Conservation (phyloP, 768 basidiomycete species). For the Macrolepiota albuminosa region DNA sequence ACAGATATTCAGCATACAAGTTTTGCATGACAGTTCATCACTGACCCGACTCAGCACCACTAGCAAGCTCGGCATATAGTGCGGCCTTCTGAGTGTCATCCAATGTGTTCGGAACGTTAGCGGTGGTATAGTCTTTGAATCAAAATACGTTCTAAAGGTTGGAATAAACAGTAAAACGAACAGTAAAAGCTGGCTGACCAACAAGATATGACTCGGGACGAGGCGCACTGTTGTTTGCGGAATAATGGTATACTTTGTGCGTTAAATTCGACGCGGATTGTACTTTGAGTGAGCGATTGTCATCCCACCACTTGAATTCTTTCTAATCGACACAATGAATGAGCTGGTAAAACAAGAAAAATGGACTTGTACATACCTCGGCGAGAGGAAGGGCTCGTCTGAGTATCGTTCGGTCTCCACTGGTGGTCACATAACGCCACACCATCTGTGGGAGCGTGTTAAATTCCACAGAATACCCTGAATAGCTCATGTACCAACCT, state of each 20-base stretch:
- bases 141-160: conserved; percentile 15
- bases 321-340: conserved; percentile 33
- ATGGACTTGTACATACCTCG: conserved; percentile 43
- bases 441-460: conserved; percentile 59
- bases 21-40: conserved; percentile 1
- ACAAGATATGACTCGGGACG: conserved; percentile 82
- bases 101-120: conserved; percentile 63
- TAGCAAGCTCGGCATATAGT: conserved; percentile 85
- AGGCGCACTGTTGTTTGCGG: conserved; percentile 80
- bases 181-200: conserved; percentile 34
- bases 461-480: neutral
- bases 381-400: conserved; percentile 78
- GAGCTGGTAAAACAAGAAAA: neutral
- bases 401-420: conserved; percentile 73
- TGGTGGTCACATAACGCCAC: conserved; percentile 69
- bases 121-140: conserved; percentile 67
- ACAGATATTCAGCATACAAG: neutral
- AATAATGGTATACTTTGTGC: conserved; percentile 65
- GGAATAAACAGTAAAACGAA: neutral
- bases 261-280: conserved; percentile 65
- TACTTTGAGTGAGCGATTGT: conserved; percentile 65
- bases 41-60: conserved; percentile 78
- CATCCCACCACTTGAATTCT: conserved; percentile 82
- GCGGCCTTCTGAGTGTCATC: conserved; percentile 54
- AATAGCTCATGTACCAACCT: conserved; percentile 34